Evolutionary conservation across 164 flowering plant genomes (phyloP), one percentile per base, ranked within the genome.

Genomic region (Aristolochia californica): DNA sequence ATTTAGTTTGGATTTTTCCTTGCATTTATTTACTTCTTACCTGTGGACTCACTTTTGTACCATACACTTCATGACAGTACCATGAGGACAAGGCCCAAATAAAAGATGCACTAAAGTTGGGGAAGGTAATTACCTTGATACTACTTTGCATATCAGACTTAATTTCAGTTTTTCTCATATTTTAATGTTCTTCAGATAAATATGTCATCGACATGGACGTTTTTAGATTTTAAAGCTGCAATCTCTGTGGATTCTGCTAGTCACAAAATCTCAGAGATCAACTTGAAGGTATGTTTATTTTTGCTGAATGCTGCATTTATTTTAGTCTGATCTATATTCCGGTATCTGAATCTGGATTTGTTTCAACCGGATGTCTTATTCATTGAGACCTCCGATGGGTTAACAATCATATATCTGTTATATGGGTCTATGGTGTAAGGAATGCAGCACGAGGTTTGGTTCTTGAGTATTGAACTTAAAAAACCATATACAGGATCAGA

Each of bases 211-310:
- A 63, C 82, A 28, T 88, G 82, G 87, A 69, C 76, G 34, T 72
- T 80, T 69, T 96, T 87, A 61, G 85, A 84, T 38, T 90, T 94
- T 52, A 86, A 86, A 72, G 73, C 76, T 57, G 74, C 82, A 28
- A 60, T 82, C 56, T 24, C 60, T 4, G 87, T 82, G 47, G 78
- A 73, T 30, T 48, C 70, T 53, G 67, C 64, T 51, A 74, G 73
- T 14, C 74, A 73, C 15, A 43, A 64, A 2, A 62, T 90, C 59
- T 83, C 95, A 45, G 80, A 83, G 56, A 72, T 79, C 14, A 94
- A 94, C 67, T 58, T 83, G 27, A 82, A 83, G 88, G 99, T 88
- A 72, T 51, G 10, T 17, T 47, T 44, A 25, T n/a, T 43, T 18
- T 24, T 20, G 25, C 9, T 25, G 2, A 16, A 12, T 57, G 17